Conservation (phyloP, 768 basidiomycete genomes). For the Naganishia kalamii region DNA sequence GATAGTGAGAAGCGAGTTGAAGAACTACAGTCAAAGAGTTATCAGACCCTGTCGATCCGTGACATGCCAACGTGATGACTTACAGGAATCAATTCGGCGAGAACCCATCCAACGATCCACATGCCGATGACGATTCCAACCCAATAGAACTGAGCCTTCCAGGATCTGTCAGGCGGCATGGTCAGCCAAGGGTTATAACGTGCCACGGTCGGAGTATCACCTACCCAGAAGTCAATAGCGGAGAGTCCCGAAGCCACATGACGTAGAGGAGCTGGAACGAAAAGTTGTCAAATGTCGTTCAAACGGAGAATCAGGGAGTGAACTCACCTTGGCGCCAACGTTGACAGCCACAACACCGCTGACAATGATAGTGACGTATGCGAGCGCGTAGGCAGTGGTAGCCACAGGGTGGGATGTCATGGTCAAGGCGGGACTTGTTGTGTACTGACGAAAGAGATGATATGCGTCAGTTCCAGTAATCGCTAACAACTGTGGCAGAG, state of each 20-base stretch:
- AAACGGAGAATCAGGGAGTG: not conserved
- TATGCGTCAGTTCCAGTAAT: not conserved
- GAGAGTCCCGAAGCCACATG: constrained; percentile 26
- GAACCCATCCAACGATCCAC: constrained; percentile 31
- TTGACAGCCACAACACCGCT: constrained; percentile 31
- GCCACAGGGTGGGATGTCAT: constrained; percentile 29
- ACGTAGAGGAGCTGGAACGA: constrained; percentile 25
- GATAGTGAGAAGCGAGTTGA: constrained; percentile 36
- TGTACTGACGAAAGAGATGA: constrained; percentile 18
- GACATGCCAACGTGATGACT: not conserved
- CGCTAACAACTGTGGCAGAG: not conserved
- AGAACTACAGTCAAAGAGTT: constrained; percentile 20
- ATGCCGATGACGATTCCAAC: constrained; percentile 26
- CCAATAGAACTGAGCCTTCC: constrained; percentile 28
- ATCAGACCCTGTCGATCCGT: not conserved
- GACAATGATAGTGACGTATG: constrained; percentile 24
- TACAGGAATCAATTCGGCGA: constrained; percentile 31
- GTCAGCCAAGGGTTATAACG: not conserved
- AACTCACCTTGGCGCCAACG: constrained; percentile 29
- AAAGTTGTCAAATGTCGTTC: too few species aligned
- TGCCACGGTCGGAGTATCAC: not conserved
- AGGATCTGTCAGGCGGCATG: not conserved
- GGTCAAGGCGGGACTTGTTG: constrained; percentile 29
- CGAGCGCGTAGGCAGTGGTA: constrained; percentile 24
- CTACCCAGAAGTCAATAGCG: constrained; percentile 28